These are phyloP conservation scores for Naganishia vaughanmartiniae DNA, from an alignment of 768 basidiomycete genomes.

Conservation along the genomic window DNA sequence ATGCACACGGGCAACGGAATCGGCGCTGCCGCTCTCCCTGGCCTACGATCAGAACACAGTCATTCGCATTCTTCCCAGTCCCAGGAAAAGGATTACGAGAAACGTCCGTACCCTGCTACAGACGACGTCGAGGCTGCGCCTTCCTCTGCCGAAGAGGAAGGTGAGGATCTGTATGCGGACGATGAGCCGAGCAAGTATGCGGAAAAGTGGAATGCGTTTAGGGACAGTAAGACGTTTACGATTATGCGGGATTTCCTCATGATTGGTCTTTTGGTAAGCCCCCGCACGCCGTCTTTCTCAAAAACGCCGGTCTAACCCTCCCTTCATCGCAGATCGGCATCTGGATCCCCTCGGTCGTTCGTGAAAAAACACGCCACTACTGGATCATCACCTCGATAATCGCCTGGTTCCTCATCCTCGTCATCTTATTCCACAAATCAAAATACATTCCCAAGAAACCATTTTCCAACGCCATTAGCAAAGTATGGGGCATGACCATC, in stretches of 20 bases:
- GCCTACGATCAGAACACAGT: too few species aligned
- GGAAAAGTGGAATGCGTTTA: constrained; percentile 24
- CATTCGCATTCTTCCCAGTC: neutral
- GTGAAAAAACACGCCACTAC: constrained; percentile 31
- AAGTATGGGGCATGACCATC: constrained; percentile 11
- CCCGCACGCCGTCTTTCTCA: neutral
- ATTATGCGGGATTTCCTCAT: constrained; percentile 22
- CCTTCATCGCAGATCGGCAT: constrained; percentile 22
- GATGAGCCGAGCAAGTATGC: constrained; percentile 16
- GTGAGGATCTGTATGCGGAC: constrained; percentile 23
- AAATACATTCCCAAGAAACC: constrained; percentile 31
- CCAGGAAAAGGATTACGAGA: constrained; percentile 26
- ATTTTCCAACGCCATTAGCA: constrained; percentile 24
- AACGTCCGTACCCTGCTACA: constrained; percentile 15
- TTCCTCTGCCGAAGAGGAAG: constrained; percentile 17
- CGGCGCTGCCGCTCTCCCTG: too few species aligned
- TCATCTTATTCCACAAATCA: constrained; percentile 31
- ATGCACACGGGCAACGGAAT: constrained; percentile 9
- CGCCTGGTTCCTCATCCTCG: constrained; percentile 35
- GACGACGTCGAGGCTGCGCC: constrained; percentile 25
- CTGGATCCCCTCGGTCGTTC: constrained; percentile 30
- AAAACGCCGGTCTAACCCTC: neutral
- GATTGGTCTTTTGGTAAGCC: constrained; percentile 25
- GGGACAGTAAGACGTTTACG: neutral
- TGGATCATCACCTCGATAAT: constrained; percentile 33